Conservation (phyloP, 805 yeast species). For the Candida jianshihensis region DNA sequence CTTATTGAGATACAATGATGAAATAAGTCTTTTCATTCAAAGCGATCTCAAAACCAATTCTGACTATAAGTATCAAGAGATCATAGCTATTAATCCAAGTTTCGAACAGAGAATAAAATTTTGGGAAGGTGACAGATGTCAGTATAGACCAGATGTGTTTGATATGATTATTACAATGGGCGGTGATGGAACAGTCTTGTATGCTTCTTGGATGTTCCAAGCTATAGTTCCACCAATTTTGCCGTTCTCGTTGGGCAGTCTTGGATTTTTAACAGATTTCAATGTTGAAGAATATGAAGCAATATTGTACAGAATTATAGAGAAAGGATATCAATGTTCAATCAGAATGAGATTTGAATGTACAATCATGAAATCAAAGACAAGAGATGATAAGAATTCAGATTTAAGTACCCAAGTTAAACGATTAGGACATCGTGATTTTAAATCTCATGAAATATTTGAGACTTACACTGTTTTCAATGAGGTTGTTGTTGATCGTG, state of each 20-base stretch:
- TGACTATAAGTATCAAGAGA: constrained; percentile 6
- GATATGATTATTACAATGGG: constrained; percentile 61
- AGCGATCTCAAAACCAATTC: constrained; percentile 8
- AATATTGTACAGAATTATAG: constrained; percentile 29
- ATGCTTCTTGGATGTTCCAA: constrained; percentile 57
- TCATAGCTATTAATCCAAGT: constrained; percentile 6
- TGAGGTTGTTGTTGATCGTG: constrained; percentile 46
- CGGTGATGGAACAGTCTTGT: constrained; percentile 67
- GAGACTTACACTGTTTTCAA: constrained; percentile 37
- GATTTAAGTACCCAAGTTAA: constrained; percentile 22
- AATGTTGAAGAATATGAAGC: constrained; percentile 33
- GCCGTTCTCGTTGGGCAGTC: constrained; percentile 58
- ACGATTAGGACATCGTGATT: constrained; percentile 13
- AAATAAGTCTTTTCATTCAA: constrained; percentile 17
- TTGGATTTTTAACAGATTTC: constrained; percentile 57
- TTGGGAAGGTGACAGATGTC: constrained; percentile 21
- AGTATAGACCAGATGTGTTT: constrained; percentile 28
- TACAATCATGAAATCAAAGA: constrained; percentile 33
- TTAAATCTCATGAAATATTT: constrained; percentile 23
- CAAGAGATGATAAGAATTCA: constrained; percentile 2
- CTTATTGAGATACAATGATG: constrained; percentile 13
- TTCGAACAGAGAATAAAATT: constrained; percentile 11
- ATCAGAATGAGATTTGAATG: constrained; percentile 46
- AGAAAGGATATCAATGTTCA: constrained; percentile 39
- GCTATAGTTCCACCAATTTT: constrained; percentile 57